Evolutionary conservation across 2,329 filamentous ascomycete species (phyloP).

Genomic region (Fusarium sp.): DNA sequence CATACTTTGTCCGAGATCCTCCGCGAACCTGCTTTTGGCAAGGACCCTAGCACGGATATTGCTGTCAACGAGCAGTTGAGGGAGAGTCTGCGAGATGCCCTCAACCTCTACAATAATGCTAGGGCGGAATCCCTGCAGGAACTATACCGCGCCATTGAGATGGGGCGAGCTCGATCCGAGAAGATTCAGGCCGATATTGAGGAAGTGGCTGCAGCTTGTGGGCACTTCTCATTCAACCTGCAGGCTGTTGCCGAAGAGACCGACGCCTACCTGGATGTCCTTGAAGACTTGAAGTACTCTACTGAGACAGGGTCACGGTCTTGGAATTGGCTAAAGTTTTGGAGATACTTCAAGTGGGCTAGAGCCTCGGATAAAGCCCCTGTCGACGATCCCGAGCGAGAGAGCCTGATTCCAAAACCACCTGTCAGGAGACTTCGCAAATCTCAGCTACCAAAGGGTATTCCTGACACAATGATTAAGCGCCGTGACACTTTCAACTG

Average conservation of each 20-base stretch:
- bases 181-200: slow-evolving; percentile 93
- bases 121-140: slow-evolving; percentile 80
- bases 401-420: slow-evolving; percentile 53
- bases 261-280: slow-evolving; percentile 81
- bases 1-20: slow-evolving; percentile 91
- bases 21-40: slow-evolving; percentile 84
- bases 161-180: slow-evolving; percentile 74
- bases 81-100: slow-evolving; percentile 82
- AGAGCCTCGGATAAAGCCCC: slow-evolving; percentile 14
- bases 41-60: slow-evolving; percentile 75
- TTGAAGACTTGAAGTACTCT: slow-evolving; percentile 85
- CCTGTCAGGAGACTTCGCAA: slow-evolving; percentile 61
- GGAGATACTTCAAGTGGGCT: slow-evolving; percentile 57
- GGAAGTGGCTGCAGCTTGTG: slow-evolving; percentile 96
- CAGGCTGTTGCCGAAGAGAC: slow-evolving; percentile 93
- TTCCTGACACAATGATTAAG: slow-evolving; percentile 64
- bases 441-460: slow-evolving; percentile 66
- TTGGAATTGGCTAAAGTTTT: slow-evolving; percentile 91
- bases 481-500: slow-evolving; percentile 67
- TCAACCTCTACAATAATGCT: slow-evolving; percentile 81
- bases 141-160: slow-evolving; percentile 83
- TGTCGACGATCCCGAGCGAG: slow-evolving; percentile 56
- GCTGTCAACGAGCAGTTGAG: slow-evolving; percentile 83
- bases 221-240: slow-evolving; percentile 93
- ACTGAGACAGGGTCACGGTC: slow-evolving; percentile 71